phyloP scores from a whole-genome alignment of 2,329 filamentous ascomycete species.

The Calonectria crousiana region DNA sequence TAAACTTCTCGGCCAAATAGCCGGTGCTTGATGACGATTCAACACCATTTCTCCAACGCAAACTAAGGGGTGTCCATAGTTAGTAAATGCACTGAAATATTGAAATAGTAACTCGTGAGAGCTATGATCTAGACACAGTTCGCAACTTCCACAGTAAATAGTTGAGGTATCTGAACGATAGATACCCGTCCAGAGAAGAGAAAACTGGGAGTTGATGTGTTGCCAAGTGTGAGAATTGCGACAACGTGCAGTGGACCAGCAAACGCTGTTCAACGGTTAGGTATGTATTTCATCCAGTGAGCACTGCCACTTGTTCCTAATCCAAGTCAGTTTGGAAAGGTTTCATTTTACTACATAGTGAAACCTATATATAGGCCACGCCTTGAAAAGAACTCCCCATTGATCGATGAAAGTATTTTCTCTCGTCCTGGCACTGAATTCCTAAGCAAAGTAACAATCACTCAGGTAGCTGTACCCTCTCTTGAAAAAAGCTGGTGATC shows the following conservation, averaged over 20 bases:
- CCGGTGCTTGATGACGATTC: not conserved
- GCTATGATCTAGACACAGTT: not conserved
- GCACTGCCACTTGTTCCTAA: not conserved
- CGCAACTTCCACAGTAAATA: not conserved
- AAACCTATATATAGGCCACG: not conserved
- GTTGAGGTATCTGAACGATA: not conserved
- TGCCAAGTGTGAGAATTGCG: not conserved
- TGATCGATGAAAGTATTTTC: fast-evolving
- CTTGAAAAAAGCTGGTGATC: not conserved
- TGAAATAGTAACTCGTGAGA: not conserved
- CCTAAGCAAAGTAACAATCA: not conserved
- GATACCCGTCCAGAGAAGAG: not conserved
- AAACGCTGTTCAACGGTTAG: no score
- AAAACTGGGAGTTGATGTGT: not conserved
- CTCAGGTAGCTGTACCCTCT: not conserved
- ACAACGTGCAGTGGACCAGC: not conserved
- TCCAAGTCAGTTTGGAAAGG: not conserved
- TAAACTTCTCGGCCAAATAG: no score
- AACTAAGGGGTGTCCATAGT: not conserved
- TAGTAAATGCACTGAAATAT: not conserved
- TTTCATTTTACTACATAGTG: not conserved
- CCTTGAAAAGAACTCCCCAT: not conserved
- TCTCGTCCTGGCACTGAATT: not conserved
- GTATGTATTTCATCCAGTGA: not conserved
- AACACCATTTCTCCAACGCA: not conserved